Conservation (phyloP, 139 green algal genomes). For the Micromonas commoda region DNA sequence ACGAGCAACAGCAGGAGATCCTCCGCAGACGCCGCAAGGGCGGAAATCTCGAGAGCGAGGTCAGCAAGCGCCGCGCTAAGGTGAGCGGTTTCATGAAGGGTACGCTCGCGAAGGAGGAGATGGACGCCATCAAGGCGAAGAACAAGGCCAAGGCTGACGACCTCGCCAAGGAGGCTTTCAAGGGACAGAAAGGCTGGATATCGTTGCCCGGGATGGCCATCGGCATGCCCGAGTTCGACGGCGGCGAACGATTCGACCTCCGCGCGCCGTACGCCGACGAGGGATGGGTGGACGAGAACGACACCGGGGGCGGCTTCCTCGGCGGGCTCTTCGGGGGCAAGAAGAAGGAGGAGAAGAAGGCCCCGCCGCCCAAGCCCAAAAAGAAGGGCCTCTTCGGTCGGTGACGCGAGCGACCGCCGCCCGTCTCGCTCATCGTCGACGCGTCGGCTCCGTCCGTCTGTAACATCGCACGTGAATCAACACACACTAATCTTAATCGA, state of each 20-base stretch:
- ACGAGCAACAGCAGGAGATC: slow-evolving; percentile 25
- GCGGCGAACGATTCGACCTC: slow-evolving; percentile 57
- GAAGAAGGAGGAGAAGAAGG: neutral
- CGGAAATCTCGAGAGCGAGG: neutral
- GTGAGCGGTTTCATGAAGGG: slow-evolving; percentile 26
- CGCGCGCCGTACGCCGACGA: slow-evolving; percentile 43
- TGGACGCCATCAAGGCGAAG: slow-evolving; percentile 22
- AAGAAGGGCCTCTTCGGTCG: slow-evolving; percentile 16
- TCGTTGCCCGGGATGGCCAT: slow-evolving; percentile 34
- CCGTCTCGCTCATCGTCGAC: no score
- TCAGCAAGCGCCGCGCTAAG: slow-evolving; percentile 15
- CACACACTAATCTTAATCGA: no score
- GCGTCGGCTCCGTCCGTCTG: no score
- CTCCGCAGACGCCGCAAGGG: slow-evolving; percentile 7
- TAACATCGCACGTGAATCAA: no score
- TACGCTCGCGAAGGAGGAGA: slow-evolving; percentile 20
- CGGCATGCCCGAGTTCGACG: slow-evolving; percentile 48
- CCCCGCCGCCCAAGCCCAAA: neutral
- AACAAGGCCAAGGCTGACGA: slow-evolving; percentile 19
- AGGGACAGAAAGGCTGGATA: slow-evolving; percentile 23
- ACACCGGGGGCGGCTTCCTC: neutral
- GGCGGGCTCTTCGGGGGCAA: neutral
- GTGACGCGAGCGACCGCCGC: neutral
- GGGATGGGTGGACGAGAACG: slow-evolving; percentile 44
- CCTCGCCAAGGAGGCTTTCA: slow-evolving; percentile 26